Evolutionary conservation across 371 early-diverging fungal genomes (phyloP).

Genomic region (Mucor circinelloides): DNA sequence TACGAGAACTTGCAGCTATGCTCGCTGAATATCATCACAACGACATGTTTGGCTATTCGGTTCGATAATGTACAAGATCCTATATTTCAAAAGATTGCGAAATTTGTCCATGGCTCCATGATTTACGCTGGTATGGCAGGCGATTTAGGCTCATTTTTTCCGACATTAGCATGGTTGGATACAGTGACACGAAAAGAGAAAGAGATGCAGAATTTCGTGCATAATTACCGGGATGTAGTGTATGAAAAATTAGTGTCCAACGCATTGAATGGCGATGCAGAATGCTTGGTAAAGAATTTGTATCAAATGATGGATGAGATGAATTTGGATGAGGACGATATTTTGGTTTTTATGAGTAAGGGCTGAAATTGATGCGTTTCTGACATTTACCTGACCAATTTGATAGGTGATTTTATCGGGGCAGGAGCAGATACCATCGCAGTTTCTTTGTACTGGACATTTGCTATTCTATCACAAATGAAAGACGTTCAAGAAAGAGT

Average conservation of each 20-base stretch:
- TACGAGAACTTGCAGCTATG: slow-evolving; percentile 1
- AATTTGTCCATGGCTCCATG: background rate
- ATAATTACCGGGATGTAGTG: background rate
- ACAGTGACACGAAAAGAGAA: background rate
- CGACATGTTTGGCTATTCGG: background rate
- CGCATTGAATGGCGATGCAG: slow-evolving; percentile 6
- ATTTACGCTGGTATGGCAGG: slow-evolving; percentile 5
- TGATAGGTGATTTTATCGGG: slow-evolving; percentile 21
- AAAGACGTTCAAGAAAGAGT: slow-evolving; percentile 18
- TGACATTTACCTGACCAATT: slow-evolving; percentile 5
- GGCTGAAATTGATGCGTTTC: background rate
- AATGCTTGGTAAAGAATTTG: slow-evolving; percentile 23
- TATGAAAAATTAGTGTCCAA: slow-evolving; percentile 6
- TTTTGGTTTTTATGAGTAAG: slow-evolving; percentile 11
- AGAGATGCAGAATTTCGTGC: slow-evolving; percentile 3
- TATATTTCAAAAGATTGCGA: background rate
- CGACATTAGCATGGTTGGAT: background rate
- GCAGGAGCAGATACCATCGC: slow-evolving; percentile 25
- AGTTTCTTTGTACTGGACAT: slow-evolving; percentile 16
- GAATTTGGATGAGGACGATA: slow-evolving; percentile 18
- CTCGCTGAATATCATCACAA: slow-evolving; percentile 15
- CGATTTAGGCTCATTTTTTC: slow-evolving; percentile 12
- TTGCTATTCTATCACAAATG: slow-evolving; percentile 12
- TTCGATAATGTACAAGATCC: slow-evolving; percentile 5
- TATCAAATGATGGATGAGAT: slow-evolving; percentile 22